A percentile compares a stretch with the other conserved stretches of the same genome.
Evolutionary conservation across 371 early-diverging fungal genomes (phyloP).

Genomic region (Saksenaea vasiformis): DNA sequence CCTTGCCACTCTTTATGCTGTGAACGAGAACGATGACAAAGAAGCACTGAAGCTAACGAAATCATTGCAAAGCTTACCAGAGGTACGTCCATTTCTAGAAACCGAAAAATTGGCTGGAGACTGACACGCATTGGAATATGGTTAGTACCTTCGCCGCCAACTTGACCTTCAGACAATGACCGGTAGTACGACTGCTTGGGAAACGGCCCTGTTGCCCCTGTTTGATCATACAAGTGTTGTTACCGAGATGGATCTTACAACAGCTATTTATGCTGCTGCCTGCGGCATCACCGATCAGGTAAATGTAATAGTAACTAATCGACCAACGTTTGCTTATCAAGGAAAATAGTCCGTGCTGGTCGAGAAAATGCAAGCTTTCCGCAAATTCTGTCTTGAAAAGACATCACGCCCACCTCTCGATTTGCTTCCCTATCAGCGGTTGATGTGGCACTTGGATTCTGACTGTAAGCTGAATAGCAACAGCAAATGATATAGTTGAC

Average conservation of each 20-base stretch:
- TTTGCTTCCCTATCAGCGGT: constrained; percentile 67
- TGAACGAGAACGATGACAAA: constrained; percentile 59
- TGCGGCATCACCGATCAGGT: constrained; percentile 13
- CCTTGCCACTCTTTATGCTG: constrained; percentile 71
- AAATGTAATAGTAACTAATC: neutral
- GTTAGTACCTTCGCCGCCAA: constrained; percentile 27
- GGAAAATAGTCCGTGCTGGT: neutral
- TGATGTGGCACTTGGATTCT: constrained; percentile 66
- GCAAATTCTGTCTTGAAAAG: constrained; percentile 46
- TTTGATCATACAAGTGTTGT: constrained; percentile 58
- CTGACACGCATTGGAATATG: neutral
- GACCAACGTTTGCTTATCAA: neutral
- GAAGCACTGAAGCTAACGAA: constrained; percentile 50
- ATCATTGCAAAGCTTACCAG: constrained; percentile 58
- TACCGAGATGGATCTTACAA: constrained; percentile 55
- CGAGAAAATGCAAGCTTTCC: constrained; percentile 4
- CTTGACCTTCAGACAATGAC: constrained; percentile 10
- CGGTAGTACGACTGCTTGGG: constrained; percentile 31
- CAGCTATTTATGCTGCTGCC: constrained; percentile 36
- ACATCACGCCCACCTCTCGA: constrained; percentile 67
- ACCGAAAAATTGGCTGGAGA: neutral
- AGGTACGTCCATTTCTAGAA: constrained; percentile 26
- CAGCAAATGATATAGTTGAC: neutral
- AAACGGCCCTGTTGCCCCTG: constrained; percentile 49
- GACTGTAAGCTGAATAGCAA: constrained; percentile 23